phyloP scores from a whole-genome alignment of 805 yeast genomes.

The Hanseniaspora lachancei region DNA sequence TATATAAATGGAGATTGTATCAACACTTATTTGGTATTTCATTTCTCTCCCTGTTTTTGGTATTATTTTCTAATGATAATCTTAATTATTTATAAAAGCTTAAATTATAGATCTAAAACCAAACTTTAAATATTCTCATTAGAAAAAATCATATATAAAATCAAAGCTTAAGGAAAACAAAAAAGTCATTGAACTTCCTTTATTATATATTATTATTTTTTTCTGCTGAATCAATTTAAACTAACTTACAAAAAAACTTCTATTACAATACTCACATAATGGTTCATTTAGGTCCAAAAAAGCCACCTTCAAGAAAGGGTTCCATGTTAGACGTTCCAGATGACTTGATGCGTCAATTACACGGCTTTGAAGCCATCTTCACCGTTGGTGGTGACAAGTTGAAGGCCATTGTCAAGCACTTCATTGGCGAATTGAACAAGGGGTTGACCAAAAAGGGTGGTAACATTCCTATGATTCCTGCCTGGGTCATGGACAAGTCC shows the following conservation, averaged over 20 bases:
- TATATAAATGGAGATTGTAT: no score
- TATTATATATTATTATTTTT: no score
- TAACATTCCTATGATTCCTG: slow-evolving; percentile 91
- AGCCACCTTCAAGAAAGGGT: slow-evolving; percentile 67
- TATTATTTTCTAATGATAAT: no score
- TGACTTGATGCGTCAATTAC: slow-evolving; percentile 44
- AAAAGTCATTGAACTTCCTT: no score
- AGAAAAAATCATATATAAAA: no score
- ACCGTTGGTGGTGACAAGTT: slow-evolving; percentile 49
- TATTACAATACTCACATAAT: slow-evolving; percentile 26
- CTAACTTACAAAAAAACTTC: background rate
- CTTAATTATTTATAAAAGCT: no score
- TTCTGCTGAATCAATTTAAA: no score
- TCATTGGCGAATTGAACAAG: slow-evolving; percentile 63
- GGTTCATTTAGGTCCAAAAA: slow-evolving; percentile 79
- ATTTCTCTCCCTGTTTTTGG: no score
- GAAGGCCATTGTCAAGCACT: slow-evolving; percentile 56
- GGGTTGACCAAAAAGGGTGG: slow-evolving; percentile 69
- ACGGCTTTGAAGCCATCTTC: slow-evolving; percentile 46
- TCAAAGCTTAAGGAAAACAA: no score
- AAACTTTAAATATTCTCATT: no score
- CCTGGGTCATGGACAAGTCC: slow-evolving; percentile 92
- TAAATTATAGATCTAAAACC: no score
- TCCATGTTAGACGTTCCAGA: slow-evolving; percentile 56
- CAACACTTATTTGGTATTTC: no score